Evolutionary conservation across 2,329 filamentous ascomycete species (phyloP), one percentile per base, ranked within the genome.

Genomic region (Phialocephala sp.): DNA sequence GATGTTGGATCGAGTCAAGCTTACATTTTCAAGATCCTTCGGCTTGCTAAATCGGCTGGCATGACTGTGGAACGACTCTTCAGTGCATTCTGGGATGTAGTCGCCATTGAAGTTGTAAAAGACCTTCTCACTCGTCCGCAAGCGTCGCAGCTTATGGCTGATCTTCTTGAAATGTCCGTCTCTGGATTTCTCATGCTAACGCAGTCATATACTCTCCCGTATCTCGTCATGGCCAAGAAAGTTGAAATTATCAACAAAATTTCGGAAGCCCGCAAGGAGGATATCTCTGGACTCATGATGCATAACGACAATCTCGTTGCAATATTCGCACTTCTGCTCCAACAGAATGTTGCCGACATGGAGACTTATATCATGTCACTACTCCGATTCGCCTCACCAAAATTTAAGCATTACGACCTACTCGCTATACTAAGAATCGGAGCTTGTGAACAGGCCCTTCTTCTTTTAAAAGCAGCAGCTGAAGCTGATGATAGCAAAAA

Each of bases 31-130:
- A 45, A 89, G 84, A 80, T 97, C 45, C 83, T 91, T 22, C 89
- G 88, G 66, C 83, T 98, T 58, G 91, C 93, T 1, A 85, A 89
- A 60, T 81, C 83, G 57, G 85, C 88, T 47, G 82, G 83, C 2
- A 82, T 87, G 43, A 89, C 87, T 1, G 85, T 89, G 1, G 83
- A 85, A 35, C 87, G 88, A 18, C 81, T 99, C 0, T 89, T 98
- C 64, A 88, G 89, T 63, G 93, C 94, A 0, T 98, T 93, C 77
- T 98, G 94, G 94, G 87, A 88, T 70, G 94, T 87, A 36, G 83
- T 99, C 54, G 94, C 93, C 0, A 90, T 94, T 66, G 86, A 89
- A 59, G 89, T 92, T 1, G 90, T 95, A 35, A 94, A 93, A 76
- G 92, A 97, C 72, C 84, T 98, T 67, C 84, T 90, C 24, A 84